These are phyloP conservation scores for Chaetomiaceae sp. DNA, from an alignment of 2,329 filamentous ascomycete genomes.

Conservation along the genomic window DNA sequence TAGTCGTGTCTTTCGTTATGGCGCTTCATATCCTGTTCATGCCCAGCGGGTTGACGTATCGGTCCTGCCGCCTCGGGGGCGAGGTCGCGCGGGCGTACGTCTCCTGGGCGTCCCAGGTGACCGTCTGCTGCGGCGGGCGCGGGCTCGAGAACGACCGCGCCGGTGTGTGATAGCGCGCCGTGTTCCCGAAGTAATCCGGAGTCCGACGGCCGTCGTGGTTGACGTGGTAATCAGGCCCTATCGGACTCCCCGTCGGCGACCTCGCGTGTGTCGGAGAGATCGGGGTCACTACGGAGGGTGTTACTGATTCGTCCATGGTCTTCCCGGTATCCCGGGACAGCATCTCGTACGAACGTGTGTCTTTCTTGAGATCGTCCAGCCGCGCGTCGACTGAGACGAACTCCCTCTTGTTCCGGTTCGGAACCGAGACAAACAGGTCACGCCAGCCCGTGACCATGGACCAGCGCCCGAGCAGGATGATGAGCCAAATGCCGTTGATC, in stretches of 20 bases:
- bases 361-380: slow-evolving; percentile 50
- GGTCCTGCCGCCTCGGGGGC: slow-evolving; percentile 25
- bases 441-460: slow-evolving; percentile 84
- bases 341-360: slow-evolving; percentile 74
- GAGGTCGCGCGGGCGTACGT: slow-evolving; percentile 37
- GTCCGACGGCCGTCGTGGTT: slow-evolving; percentile 37
- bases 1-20: slow-evolving; percentile 3
- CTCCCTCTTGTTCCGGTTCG: slow-evolving; percentile 58
- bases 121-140: slow-evolving; percentile 36
- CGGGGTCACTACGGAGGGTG: slow-evolving; percentile 36
- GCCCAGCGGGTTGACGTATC: slow-evolving; percentile 46
- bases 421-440: slow-evolving; percentile 51
- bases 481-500: slow-evolving; percentile 79
- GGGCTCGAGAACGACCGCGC: slow-evolving; percentile 52
- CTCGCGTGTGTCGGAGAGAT: slow-evolving; percentile 24
- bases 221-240: slow-evolving; percentile 9
- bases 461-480: slow-evolving; percentile 73
- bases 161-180: slow-evolving; percentile 50
- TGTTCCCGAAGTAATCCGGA: slow-evolving; percentile 50
- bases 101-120: slow-evolving; percentile 40
- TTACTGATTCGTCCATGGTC: slow-evolving; percentile 43
- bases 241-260: slow-evolving; percentile 23
- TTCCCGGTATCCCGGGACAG: slow-evolving; percentile 54
- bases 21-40: slow-evolving; percentile 49
- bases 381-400: slow-evolving; percentile 85